Base-by-base conservation (phyloP, 768 basidiomycete species). In the Kwoniella sp. region DNA sequence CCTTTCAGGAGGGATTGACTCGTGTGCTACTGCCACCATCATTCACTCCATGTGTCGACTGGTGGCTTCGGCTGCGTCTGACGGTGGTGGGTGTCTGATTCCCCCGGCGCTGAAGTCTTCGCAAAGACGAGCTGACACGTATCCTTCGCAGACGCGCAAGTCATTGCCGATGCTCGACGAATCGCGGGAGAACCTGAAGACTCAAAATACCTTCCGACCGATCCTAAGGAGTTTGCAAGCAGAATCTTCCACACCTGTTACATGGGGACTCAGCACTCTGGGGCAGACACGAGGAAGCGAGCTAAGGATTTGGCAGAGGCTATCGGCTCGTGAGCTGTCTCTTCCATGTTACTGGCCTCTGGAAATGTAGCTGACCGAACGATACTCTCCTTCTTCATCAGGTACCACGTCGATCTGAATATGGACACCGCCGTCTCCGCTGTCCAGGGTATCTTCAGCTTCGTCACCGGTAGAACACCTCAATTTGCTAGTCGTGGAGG, bases 261-360 rank as follows among this genome's bases (percentile, higher is more conserved):
- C 80, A 98, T 99, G 96, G 95, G 95, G 5, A 99, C 96, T 0
- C 91, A 93, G 79, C 94, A 98, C 78, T 97, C 95, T 7, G 91
- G 88, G 64, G 79, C 79, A 0, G 96, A 96, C 71, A 98, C 96
- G 7, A 83, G 92, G 12, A 81, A 84, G 65, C 84, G 96, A 33
- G 96, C 96, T 0, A 94, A 91, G 77, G 87, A 89, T 48, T 85
- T 99, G 2, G 86, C 90, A 6, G 84, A 87, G 40, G 89, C 91
- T 0, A 94, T 99, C 58, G 95, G 95, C 74, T 89, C 90, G 94
- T 91, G 67, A 56, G 82, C 63, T 2, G 4, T 40, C 22, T 30
- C 1, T 44, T 10, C 17, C 1, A 44, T 19, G 8, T 15, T 33
- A 13, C 40, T 30, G 52, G 33, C 2, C 13, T 8, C 8, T 9